Conservation (phyloP, 192 early-diverging fungal species). For the Podila clonocystis region DNA sequence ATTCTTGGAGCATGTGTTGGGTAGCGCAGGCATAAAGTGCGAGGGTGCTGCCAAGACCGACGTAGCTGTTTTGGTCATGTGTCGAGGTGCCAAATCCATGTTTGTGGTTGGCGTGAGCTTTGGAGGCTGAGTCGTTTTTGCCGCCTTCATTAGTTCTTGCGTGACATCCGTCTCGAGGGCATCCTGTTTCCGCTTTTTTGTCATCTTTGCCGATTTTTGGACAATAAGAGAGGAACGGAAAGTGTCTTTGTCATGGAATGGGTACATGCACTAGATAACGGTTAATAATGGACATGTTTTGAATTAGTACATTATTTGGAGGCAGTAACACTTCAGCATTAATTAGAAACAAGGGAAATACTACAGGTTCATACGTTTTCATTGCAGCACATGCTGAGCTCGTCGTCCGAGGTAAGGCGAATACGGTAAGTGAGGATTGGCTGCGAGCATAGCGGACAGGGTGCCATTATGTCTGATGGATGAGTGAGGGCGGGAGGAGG, state of each 20-base stretch:
- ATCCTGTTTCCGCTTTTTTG: constrained; percentile 7
- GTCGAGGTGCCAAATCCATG: background rate
- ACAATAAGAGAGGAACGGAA: constrained; percentile 1
- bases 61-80: background rate
- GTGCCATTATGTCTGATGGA: constrained; percentile 1
- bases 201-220: constrained; percentile 1
- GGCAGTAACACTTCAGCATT: too few species aligned
- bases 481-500: background rate
- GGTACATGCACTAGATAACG: constrained; percentile 34
- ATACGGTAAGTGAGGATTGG: constrained; percentile 9
- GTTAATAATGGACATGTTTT: background rate
- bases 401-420: constrained; percentile 11
- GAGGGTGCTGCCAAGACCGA: background rate
- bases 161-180: background rate
- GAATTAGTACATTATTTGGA: background rate
- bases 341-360: too few species aligned
- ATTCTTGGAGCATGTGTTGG: too few species aligned
- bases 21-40: too few species aligned
- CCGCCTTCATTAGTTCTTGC: background rate
- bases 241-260: constrained; percentile 14
- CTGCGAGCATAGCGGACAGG: constrained; percentile 14
- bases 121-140: constrained; percentile 1
- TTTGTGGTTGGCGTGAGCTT: background rate
- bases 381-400: constrained; percentile 30
- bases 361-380: constrained; percentile 12